Base-by-base conservation (phyloP, 2,329 filamentous ascomycete genomes). In the Botrytis byssoidea region DNA sequence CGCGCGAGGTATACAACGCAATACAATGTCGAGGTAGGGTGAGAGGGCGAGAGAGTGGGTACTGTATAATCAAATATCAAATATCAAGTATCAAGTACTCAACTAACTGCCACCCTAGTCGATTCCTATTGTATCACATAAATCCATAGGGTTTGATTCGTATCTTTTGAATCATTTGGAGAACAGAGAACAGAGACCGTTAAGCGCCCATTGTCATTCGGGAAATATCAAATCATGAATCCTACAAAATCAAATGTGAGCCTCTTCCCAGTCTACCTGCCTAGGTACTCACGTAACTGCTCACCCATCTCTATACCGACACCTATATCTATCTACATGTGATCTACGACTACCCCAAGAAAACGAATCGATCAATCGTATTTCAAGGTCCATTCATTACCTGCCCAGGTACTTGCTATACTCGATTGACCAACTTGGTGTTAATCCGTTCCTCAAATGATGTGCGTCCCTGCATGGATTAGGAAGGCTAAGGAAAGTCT, bases 391-490 rank as follows among this genome's bases (percentile, higher is more conserved):
- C 46, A 25, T 14, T 14, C 10, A 14, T 14, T 4, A 42, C 40
- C 40, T 42, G 14, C 25, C 22, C 4, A n/a, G 48, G 12, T 51
- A 7, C 25, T n/a, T n/a, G 5, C 48, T 14, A n/a, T n/a, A 14
- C 48, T 51, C 48, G 48, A 51, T n/a, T 51, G 48, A n/a, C 46
- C 46, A 25, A 25, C 46, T 51, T 51, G 46, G 46, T 18, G 12
- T 64, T 8, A 44, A 44, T n/a, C 61, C 40, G 25, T 32, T 64
- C 57, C n/a, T 32, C 35, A 18, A 64, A 64, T 64, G 61, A 64
- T 44, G 25, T 64, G 40, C 61, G 61, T 63, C 60, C 60, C 60
- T 63, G 25, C 60, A 63, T 63, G 61, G 61, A 12, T 29, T 20
- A 42, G 37, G 25, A 64, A 64, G n/a, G 16, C 51, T 32, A 55